Evolutionary conservation across 345 rosid genomes (phyloP).

Genomic region (Euphorbia pulcherrima): DNA sequence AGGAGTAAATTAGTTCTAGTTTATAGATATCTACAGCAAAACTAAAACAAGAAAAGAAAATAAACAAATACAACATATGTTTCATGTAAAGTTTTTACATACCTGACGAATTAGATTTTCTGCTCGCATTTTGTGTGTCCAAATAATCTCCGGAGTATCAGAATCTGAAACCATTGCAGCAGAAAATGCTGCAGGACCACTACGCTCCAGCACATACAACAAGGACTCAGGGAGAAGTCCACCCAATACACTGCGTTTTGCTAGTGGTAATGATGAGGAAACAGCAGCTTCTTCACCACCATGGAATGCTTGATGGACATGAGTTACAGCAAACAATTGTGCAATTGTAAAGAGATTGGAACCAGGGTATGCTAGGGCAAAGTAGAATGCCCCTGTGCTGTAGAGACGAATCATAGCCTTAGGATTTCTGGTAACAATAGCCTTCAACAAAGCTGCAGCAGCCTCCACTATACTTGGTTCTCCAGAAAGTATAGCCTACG

Average conservation of each 20-base stretch:
- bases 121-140: conserved; percentile 99
- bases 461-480: conserved; percentile 96
- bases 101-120: conserved; percentile 97
- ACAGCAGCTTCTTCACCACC: conserved; percentile 99
- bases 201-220: conserved; percentile 92
- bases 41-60: conserved; percentile 4
- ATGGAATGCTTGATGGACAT: conserved; percentile 98
- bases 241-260: conserved; percentile 96
- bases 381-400: conserved; percentile 94
- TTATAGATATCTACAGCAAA: conserved; percentile 3
- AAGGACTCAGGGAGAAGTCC: conserved; percentile 98
- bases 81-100: conserved; percentile 16
- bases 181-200: conserved; percentile 94
- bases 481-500: conserved; percentile 87
- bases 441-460: conserved; percentile 89
- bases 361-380: conserved; percentile 96
- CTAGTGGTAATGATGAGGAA: conserved; percentile 88
- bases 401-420: conserved; percentile 96
- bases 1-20: neutral
- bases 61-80: conserved; percentile 1
- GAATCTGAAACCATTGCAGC: conserved; percentile 99
- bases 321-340: conserved; percentile 86
- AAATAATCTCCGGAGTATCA: conserved; percentile 94
- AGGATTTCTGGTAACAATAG: conserved; percentile 93
- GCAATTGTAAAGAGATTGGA: conserved; percentile 87